Evolutionary conservation across 352 stramenopile species (phyloP).

Genomic region (Pythium grandisporangium): DNA sequence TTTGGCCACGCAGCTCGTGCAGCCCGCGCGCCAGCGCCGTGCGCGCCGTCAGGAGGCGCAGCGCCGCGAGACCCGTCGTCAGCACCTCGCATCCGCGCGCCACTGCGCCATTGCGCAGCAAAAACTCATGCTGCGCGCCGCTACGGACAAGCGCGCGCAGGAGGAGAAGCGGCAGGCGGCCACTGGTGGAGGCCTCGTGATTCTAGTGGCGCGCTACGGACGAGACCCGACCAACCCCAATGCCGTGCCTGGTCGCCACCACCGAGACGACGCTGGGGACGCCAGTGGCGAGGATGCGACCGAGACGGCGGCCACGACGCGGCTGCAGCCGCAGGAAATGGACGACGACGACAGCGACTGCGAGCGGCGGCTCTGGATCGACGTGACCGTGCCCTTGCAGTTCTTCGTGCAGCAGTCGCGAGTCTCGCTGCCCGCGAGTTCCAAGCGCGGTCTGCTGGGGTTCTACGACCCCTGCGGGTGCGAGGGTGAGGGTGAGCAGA

Average conservation of each 20-base stretch:
- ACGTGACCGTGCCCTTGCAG: constrained; percentile 70
- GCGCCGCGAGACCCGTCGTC: constrained; percentile 29
- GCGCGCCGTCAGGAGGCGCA: constrained; percentile 36
- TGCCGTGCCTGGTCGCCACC: too few relatives aligned
- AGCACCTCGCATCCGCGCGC: constrained; percentile 48
- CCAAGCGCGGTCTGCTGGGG: constrained; percentile 60
- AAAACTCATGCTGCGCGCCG: constrained; percentile 55
- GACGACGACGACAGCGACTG: constrained; percentile 12
- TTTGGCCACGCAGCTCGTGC: constrained; percentile 53
- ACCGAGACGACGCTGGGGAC: constrained; percentile 29
- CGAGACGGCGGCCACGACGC: not conserved
- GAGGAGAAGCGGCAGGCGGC: constrained; percentile 28
- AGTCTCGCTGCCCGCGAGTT: constrained; percentile 33
- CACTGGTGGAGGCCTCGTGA: constrained; percentile 44
- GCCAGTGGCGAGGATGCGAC: constrained; percentile 1
- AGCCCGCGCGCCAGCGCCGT: constrained; percentile 52
- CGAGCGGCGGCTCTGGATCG: constrained; percentile 44
- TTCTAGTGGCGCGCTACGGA: constrained; percentile 66
- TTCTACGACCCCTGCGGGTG: constrained; percentile 80
- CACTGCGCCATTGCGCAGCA: constrained; percentile 56
- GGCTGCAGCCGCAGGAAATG: constrained; percentile 5
- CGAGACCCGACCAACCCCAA: constrained; percentile 55
- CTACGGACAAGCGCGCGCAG: constrained; percentile 44
- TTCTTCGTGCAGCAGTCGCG: constrained; percentile 75
- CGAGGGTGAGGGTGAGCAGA: constrained; percentile 12